Evolutionary conservation across 192 early-diverging fungal genomes (phyloP), one percentile per base, ranked within the genome.

Genomic region (Coemansia nantahalensis): DNA sequence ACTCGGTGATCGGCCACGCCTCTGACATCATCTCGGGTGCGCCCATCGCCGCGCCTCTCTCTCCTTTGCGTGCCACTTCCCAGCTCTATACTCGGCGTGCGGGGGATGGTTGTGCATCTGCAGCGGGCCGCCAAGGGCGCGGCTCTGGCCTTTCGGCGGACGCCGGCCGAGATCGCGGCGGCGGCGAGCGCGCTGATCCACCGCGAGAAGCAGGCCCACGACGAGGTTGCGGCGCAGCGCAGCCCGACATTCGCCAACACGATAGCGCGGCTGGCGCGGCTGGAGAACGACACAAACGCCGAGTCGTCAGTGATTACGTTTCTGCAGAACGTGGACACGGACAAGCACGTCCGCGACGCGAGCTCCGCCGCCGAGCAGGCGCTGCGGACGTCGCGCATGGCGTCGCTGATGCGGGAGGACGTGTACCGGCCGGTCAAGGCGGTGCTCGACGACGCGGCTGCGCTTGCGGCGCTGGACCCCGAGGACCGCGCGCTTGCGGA

Each of bases 281-380:
- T 54, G 13, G 70, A 74, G 22, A 74, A 74, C 51, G 32, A 59
- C 30, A 23, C 34, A 2, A 54, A 50, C 7, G 45, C 49, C 2
- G 63, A 66, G 23, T 34, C 59, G 5, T 36, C 54, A 12, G 39
- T 66, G 19, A 38, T 62, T 6, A 39, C 54, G 2, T 74, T 62
- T 30, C 45, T 79, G 4, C 62, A 75, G 39, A 64, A 70, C 49
- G 62, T 67, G 22, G 70, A 68, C 54, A 48, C 71, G n/a, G 78
- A 86, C 37, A 81, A 80, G 45, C 61, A 54, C 23, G 78, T 86
- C 1, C 82, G 86, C 37, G 84, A 85, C 19, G 86, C 86, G 24
- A 79, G 83, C 17, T 76, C 79, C 24, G 80, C 79, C 6, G 84
- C 82, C 7, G 82, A 85, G 49, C 77, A 77, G 52, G 46, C 68